Base-by-base conservation (phyloP, 768 basidiomycete species). In the Xerocomus potaroensis region DNA sequence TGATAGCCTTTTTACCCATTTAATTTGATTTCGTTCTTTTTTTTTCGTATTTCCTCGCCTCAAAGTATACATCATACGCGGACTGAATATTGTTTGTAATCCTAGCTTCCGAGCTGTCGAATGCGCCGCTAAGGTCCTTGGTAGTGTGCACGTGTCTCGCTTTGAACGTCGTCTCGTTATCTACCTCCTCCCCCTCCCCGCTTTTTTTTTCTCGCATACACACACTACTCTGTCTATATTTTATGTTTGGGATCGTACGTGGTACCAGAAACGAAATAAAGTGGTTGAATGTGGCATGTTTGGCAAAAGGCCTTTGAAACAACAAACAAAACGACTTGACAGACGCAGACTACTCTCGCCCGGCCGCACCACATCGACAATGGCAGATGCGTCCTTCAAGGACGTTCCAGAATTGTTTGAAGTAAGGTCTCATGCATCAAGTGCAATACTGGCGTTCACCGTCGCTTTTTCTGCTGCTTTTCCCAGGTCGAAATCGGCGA, bases 361-460 rank as follows among this genome's bases (percentile, higher is more conserved):
- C n/a, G n/a, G n/a, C 6, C 41, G 44, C 18, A 38, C 27, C 16
- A 14, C 16, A 15, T 48, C 50, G 33, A 59, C 49, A 40, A 80
- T 80, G 78, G 70, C 82, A 41, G 87, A 88, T 62, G 80, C 84
- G 59, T 74, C 83, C 45, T 90, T 89, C 75, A 89, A 88, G 67
- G 94, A 99, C 69, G 80, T 97, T 43, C 94, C 95, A 34, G 96
- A 99, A 69, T 80, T 98, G 61, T 94, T 95, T 57, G 96, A 98
- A 79, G 94, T 92, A 42, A 42, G 78, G 43, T 19, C 1, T 9
- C 9, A 8, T n/a, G n/a, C n/a, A n/a, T n/a, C n/a, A n/a, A n/a
- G n/a, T n/a, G n/a, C n/a, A 29, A 4, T 27, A 4, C 36, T 34
- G 4, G n/a, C 10, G 6, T 22, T 45, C 24, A 9, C 41, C 24